Percentiles rank a stretch among this genome's conserved stretches.
phyloP scores from a whole-genome alignment of 2,329 filamentous ascomycete genomes.

The Kalaharituber pfeilii region DNA sequence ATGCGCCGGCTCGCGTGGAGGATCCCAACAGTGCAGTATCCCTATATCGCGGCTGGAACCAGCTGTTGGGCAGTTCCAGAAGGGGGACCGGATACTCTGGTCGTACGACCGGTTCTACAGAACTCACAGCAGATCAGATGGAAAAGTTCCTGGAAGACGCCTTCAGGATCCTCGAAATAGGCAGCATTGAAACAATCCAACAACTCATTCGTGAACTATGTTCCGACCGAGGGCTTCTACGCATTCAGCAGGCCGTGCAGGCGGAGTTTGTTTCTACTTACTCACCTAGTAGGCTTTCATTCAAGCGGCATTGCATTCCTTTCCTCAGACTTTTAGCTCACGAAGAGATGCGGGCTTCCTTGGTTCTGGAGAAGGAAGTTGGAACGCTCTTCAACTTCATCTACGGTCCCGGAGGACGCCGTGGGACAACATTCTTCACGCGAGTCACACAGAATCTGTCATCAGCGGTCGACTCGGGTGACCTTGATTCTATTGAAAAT shows the following conservation, averaged over 20 bases:
- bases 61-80: neutral
- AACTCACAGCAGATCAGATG: slow-evolving; percentile 12
- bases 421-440: slow-evolving; percentile 19
- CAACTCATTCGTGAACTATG: slow-evolving; percentile 17
- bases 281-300: neutral
- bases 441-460: slow-evolving; percentile 5
- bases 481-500: slow-evolving; percentile 5
- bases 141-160: slow-evolving; percentile 11
- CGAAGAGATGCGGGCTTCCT: slow-evolving; percentile 17
- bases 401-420: slow-evolving; percentile 20
- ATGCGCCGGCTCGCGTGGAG: neutral
- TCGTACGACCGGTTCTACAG: neutral
- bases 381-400: slow-evolving; percentile 24
- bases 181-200: slow-evolving; percentile 14
- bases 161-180: slow-evolving; percentile 11
- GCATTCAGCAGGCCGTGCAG: slow-evolving; percentile 16
- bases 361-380: slow-evolving; percentile 21
- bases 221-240: slow-evolving; percentile 14
- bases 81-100: neutral
- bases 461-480: slow-evolving; percentile 1
- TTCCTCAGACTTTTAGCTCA: slow-evolving; percentile 21
- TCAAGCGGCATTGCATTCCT: neutral
- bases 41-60: slow-evolving; percentile 8
- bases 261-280: slow-evolving; percentile 5
- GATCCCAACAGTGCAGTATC: slow-evolving; percentile 3